These are phyloP conservation scores for Pseudocercospora musae DNA, from an alignment of 2,329 filamentous ascomycete species.

Conservation along the genomic window DNA sequence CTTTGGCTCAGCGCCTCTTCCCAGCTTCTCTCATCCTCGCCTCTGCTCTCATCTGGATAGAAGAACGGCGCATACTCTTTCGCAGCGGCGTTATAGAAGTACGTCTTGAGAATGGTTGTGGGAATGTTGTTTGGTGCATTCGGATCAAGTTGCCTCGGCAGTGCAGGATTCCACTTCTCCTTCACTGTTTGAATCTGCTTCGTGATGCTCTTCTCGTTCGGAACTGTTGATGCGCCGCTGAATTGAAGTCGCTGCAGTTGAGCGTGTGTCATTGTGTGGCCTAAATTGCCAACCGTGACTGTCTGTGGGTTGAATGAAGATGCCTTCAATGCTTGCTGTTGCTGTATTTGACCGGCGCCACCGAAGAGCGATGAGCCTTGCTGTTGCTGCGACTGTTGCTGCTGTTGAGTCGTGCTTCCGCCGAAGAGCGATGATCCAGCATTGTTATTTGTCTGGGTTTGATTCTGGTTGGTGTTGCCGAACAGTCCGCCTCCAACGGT, in stretches of 20 bases:
- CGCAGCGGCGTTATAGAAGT: slow-evolving; percentile 84
- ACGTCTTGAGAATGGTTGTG: slow-evolving; percentile 69
- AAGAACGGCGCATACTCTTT: slow-evolving; percentile 73
- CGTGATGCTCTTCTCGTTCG: slow-evolving; percentile 65
- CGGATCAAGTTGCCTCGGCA: slow-evolving; percentile 48
- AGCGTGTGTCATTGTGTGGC: slow-evolving; percentile 25
- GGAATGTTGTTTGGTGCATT: slow-evolving; percentile 14
- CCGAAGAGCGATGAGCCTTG: background rate
- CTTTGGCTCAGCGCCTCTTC: slow-evolving; percentile 79
- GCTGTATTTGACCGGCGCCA: slow-evolving; percentile 23
- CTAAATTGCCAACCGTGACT: slow-evolving; percentile 21
- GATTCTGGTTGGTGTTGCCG: slow-evolving; percentile 7
- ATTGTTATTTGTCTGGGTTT: slow-evolving; percentile 5
- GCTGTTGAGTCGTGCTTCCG: slow-evolving; percentile 2
- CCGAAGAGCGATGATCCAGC: slow-evolving; percentile 9
- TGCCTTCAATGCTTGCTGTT: slow-evolving; percentile 23
- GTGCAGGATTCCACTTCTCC: slow-evolving; percentile 68
- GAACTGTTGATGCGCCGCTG: slow-evolving; percentile 22
- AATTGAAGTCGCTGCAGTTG: slow-evolving; percentile 29
- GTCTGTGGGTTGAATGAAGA: slow-evolving; percentile 23
- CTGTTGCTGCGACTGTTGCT: slow-evolving; percentile 30
- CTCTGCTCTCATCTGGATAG: slow-evolving; percentile 55
- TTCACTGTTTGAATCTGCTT: slow-evolving; percentile 70
- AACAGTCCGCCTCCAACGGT: slow-evolving; percentile 9
- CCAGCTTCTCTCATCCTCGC: slow-evolving; percentile 76